Evolutionary conservation across 2,329 filamentous ascomycete genomes (phyloP), one percentile per base, ranked within the genome.

Genomic region (Curvularia verruculosa): DNA sequence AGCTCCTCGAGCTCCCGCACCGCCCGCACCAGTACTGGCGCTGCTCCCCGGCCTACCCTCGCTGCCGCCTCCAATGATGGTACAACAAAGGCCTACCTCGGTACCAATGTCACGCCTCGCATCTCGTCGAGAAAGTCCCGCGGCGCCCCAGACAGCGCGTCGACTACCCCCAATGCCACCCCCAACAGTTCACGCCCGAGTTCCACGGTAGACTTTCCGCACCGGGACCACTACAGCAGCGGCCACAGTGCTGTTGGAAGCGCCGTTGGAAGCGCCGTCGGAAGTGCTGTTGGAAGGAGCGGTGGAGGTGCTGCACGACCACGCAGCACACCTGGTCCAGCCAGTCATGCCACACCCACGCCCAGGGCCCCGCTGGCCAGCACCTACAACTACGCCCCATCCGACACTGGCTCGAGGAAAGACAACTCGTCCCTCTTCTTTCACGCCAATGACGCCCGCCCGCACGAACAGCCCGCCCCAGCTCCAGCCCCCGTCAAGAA

Each of bases 391-490:
- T 56, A 66, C 26, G 46, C 61, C 2, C 58, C 67, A 58, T 50
- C 75, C 67, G 74, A 75, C 23, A 31, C 54, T 3, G 68, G 64
- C 24, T 62, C 59, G 13, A 51, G 61, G 12, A 63, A 65, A 44
- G 74, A 72, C 44, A 69, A 70, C 36, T 77, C 77, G 19, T 78
- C 88, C 51, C 94, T 92, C 79, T 98, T 98, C 83, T 97, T 99
- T 75, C 93, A 96, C 74, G 95, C 93, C 26, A 91, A 88, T 73
- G 91, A 96, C 66, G 89, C 84, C 37, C 56, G 74, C 68, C 60
- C 67, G 40, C 74, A 74, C 56, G 75, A 75, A 56, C 73, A 73
- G 39, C 61, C 65, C 60, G 21, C 45, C 34, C 61, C 56, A n/a
- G 60, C 70, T 69, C 61, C 63, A 61, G 49, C 45, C 7, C 52